Evolutionary conservation across 225 moss, liverwort and hornwort species (phyloP).

Genomic region (Antitrichia curtipendula): DNA sequence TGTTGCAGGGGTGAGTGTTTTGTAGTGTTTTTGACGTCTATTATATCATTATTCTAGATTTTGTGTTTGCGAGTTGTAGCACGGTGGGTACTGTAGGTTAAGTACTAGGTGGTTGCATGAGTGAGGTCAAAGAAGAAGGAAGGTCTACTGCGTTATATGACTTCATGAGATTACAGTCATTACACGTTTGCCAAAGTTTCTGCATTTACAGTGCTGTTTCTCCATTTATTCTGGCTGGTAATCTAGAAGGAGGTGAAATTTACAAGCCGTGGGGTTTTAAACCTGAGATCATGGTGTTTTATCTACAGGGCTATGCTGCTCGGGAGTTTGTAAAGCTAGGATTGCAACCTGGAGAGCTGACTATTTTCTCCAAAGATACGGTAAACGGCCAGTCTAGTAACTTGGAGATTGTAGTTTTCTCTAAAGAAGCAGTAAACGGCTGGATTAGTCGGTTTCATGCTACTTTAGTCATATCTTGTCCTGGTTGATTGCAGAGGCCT

Average conservation of each 20-base stretch:
- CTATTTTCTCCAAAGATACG: conserved; percentile 35
- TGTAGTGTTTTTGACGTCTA: neutral
- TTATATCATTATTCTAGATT: neutral
- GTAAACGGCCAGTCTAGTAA: conserved; percentile 16
- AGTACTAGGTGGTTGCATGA: neutral
- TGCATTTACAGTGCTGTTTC: neutral
- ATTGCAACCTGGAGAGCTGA: conserved; percentile 39
- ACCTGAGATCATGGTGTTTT: neutral
- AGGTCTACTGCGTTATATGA: neutral
- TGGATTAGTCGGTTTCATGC: neutral
- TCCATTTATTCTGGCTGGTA: neutral
- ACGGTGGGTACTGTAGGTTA: neutral
- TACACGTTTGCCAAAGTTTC: neutral
- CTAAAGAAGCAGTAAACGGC: conserved; percentile 7
- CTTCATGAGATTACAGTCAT: neutral
- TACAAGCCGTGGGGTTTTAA: neutral
- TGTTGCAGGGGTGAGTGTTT: conserved; percentile 28
- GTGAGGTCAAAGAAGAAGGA: neutral
- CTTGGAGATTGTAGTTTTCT: conserved; percentile 22
- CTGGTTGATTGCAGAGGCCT: neutral
- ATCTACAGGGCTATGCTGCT: conserved; percentile 38
- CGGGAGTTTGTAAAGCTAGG: conserved; percentile 43
- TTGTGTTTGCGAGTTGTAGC: neutral
- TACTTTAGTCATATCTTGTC: neutral
- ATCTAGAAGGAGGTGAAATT: neutral